phyloP scores from a whole-genome alignment of 345 rosid species.

The Carallia brachiata region DNA sequence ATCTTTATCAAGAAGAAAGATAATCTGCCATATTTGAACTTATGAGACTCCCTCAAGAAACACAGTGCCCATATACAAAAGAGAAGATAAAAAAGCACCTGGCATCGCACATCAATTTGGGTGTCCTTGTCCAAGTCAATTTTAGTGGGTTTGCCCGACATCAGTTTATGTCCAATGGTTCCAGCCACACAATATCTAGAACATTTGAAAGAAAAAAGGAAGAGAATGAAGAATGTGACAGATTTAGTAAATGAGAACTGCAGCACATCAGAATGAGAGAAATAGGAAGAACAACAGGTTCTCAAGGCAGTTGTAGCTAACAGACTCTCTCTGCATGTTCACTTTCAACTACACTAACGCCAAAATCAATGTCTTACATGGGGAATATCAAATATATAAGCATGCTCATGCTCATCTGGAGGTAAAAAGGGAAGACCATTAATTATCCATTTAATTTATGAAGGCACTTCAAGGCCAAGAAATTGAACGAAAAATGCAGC shows the following conservation, averaged over 20 bases:
- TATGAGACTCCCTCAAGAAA: not conserved
- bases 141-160: slow-evolving; percentile 84
- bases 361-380: not conserved
- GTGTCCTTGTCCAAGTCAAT: slow-evolving; percentile 80
- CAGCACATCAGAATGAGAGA: not conserved
- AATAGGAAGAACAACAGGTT: not conserved
- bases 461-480: not conserved
- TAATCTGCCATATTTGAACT: too few species aligned
- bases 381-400: not conserved
- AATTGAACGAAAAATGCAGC: not conserved
- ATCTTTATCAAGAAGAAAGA: too few species aligned
- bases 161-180: slow-evolving; percentile 79
- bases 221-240: not conserved
- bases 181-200: slow-evolving; percentile 91
- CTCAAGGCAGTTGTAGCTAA: not conserved
- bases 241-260: not conserved
- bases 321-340: not conserved
- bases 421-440: too few species aligned
- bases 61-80: not conserved
- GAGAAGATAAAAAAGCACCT: slow-evolving; percentile 46
- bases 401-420: not conserved
- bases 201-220: not conserved
- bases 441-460: too few species aligned
- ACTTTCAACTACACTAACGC: too few species aligned
- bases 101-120: slow-evolving; percentile 84